A percentile compares a stretch with the other conserved stretches of the same genome.
Conservation (phyloP, 75 land plant species). For the Sequoia sempervirens region DNA sequence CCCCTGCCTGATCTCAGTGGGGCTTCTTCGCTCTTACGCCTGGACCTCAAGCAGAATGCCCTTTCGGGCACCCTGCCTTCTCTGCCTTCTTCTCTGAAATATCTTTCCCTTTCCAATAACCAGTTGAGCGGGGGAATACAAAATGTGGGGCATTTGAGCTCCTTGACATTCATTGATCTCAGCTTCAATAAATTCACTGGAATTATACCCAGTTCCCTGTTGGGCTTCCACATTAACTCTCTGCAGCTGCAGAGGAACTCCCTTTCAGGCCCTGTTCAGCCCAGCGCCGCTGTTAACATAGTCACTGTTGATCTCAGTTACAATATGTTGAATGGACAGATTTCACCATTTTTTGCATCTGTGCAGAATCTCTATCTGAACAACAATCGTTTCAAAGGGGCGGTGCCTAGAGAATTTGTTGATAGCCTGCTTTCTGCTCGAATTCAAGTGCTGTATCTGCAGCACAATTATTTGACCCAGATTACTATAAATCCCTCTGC, state of each 20-base stretch:
- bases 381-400: slow-evolving; percentile 68
- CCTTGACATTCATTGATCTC: slow-evolving; percentile 56
- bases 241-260: slow-evolving; percentile 63
- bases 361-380: slow-evolving; percentile 71
- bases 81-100: slow-evolving; percentile 58
- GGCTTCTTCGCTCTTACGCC: slow-evolving; percentile 28
- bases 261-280: slow-evolving; percentile 47
- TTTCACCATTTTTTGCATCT: slow-evolving; percentile 46
- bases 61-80: slow-evolving; percentile 52
- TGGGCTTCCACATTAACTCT: slow-evolving; percentile 42
- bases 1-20: slow-evolving; percentile 32
- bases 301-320: slow-evolving; percentile 65
- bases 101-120: slow-evolving; percentile 62
- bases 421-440: slow-evolving; percentile 38
- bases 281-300: slow-evolving; percentile 27
- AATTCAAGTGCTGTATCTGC: slow-evolving; percentile 61
- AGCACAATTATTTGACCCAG: slow-evolving; percentile 65
- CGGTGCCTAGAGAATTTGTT: slow-evolving; percentile 54
- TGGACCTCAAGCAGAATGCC: slow-evolving; percentile 52
- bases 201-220: slow-evolving; percentile 42
- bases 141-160: slow-evolving; percentile 20
- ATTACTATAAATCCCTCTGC: slow-evolving; percentile 34
- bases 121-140: slow-evolving; percentile 40
- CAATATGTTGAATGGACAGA: slow-evolving; percentile 48
- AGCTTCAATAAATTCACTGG: slow-evolving; percentile 71